Percentiles rank a stretch among this genome's conserved stretches.
These are phyloP conservation scores for Sugiyamaella pinicola DNA, from an alignment of 1,139 yeast species.

Conservation along the genomic window DNA sequence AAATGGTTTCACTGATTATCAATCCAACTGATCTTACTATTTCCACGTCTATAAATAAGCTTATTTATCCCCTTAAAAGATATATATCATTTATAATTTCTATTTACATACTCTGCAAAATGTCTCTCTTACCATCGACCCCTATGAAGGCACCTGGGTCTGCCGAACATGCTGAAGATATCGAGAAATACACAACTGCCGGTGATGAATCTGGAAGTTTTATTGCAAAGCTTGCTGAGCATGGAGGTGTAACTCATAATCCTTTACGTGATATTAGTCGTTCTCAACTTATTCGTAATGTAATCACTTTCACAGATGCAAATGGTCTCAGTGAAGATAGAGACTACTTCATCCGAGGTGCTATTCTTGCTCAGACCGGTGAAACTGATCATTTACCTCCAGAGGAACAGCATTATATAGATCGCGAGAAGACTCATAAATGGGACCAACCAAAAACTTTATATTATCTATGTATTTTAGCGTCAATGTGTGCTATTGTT, in stretches of 20 bases:
- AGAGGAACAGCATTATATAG: slow-evolving; percentile 60
- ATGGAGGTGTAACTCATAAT: slow-evolving; percentile 34
- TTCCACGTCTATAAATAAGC: neutral
- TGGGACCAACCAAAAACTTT: slow-evolving; percentile 67
- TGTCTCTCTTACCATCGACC: slow-evolving; percentile 26
- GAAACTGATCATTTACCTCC: slow-evolving; percentile 58
- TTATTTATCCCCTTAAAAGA: neutral
- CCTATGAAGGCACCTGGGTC: slow-evolving; percentile 31
- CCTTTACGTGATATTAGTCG: slow-evolving; percentile 32
- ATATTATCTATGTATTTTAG: slow-evolving; percentile 65
- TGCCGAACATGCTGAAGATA: slow-evolving; percentile 22
- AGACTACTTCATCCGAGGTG: slow-evolving; percentile 71
- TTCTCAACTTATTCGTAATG: slow-evolving; percentile 53
- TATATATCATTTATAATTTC: neutral
- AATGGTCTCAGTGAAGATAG: slow-evolving; percentile 57
- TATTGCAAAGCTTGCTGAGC: slow-evolving; percentile 28
- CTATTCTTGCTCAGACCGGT: slow-evolving; percentile 74
- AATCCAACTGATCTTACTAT: neutral
- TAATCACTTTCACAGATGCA: slow-evolving; percentile 64
- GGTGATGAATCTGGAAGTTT: slow-evolving; percentile 20
- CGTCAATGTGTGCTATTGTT: slow-evolving; percentile 87
- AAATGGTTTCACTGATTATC: neutral
- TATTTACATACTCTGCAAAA: neutral
- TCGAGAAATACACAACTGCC: slow-evolving; percentile 14
- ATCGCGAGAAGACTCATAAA: slow-evolving; percentile 58